Percentiles rank a stretch among this genome's conserved stretches.
Evolutionary conservation across 225 moss, liverwort and hornwort species (phyloP).

Genomic region (Marchantia polymorpha): DNA sequence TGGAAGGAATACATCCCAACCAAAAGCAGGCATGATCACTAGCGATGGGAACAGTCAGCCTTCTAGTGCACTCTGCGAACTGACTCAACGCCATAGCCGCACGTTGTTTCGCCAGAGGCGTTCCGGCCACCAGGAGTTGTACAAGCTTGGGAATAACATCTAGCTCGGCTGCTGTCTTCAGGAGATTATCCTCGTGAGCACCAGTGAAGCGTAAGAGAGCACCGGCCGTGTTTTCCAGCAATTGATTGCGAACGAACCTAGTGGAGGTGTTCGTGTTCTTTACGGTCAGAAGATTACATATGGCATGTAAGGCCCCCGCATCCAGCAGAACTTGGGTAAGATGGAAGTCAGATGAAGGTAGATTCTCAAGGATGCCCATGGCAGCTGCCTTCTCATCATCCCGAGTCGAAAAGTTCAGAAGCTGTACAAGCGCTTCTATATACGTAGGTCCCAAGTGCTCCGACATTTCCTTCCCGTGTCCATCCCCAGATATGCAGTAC

Average conservation of each 20-base stretch:
- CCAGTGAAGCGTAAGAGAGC: conserved; percentile 80
- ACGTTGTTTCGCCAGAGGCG: conserved; percentile 60
- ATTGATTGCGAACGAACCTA: conserved; percentile 50
- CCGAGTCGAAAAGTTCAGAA: conserved; percentile 46
- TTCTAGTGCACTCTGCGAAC: conserved; percentile 58
- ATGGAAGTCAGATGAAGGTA: conserved; percentile 54
- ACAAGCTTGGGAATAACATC: conserved; percentile 75
- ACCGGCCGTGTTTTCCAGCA: conserved; percentile 62
- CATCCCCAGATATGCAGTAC: conserved; percentile 77
- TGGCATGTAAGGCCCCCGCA: conserved; percentile 65
- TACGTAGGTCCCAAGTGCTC: conserved; percentile 65
- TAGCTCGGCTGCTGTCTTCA: conserved; percentile 59
- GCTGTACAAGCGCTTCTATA: conserved; percentile 61
- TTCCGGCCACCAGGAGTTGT: conserved; percentile 60
- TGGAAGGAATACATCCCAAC: conserved; percentile 47
- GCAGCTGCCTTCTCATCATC: conserved; percentile 85
- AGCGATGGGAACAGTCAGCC: conserved; percentile 49
- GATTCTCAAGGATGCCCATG: conserved; percentile 75
- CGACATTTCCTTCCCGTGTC: conserved; percentile 73
- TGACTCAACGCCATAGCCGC: conserved; percentile 73
- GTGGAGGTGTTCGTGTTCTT: conserved; percentile 53
- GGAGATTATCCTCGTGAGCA: conserved; percentile 51
- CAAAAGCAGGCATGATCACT: conserved; percentile 42
- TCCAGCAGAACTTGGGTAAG: conserved; percentile 71
- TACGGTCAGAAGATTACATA: conserved; percentile 54